Evolutionary conservation across 116 monocot genomes (phyloP).

Genomic region (Papilionanthe hybrid): DNA sequence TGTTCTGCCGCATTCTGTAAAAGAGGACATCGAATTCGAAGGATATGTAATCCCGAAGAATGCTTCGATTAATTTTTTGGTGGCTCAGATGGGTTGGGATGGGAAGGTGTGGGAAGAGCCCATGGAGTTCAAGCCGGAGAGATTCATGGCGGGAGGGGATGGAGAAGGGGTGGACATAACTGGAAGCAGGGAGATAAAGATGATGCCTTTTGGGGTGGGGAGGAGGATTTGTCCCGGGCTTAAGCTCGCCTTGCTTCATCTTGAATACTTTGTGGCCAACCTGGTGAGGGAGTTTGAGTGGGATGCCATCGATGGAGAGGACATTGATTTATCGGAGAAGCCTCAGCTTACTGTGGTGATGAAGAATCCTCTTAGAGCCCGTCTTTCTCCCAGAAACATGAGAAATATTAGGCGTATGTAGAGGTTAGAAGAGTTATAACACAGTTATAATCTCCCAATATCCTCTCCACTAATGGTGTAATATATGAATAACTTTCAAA

Average conservation of each 20-base stretch:
- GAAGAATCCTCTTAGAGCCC: slow-evolving; percentile 20
- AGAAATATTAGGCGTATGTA: no score
- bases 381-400: slow-evolving; percentile 5
- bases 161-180: slow-evolving; percentile 34
- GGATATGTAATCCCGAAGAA: slow-evolving; percentile 15
- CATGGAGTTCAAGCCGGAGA: slow-evolving; percentile 23
- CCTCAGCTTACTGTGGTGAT: slow-evolving; percentile 24
- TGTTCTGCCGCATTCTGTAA: slow-evolving; percentile 16
- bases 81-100: slow-evolving; percentile 15
- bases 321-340: slow-evolving; percentile 36
- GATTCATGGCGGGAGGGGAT: slow-evolving; percentile 19
- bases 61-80: slow-evolving; percentile 15
- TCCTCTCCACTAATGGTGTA: no score
- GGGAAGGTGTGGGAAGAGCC: slow-evolving; percentile 19
- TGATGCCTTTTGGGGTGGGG: slow-evolving; percentile 47
- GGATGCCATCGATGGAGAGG: slow-evolving; percentile 17
- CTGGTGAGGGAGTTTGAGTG: slow-evolving; percentile 33
- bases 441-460: no score
- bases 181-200: slow-evolving; percentile 36
- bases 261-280: slow-evolving; percentile 35
- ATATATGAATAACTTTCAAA: no score
- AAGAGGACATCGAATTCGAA: slow-evolving; percentile 10
- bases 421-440: no score
- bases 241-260: slow-evolving; percentile 28
- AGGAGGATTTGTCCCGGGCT: slow-evolving; percentile 36